Percentiles rank a stretch among this genome's conserved stretches.
Conservation (phyloP, 441 rosid species). For the Pelargonium australe region DNA sequence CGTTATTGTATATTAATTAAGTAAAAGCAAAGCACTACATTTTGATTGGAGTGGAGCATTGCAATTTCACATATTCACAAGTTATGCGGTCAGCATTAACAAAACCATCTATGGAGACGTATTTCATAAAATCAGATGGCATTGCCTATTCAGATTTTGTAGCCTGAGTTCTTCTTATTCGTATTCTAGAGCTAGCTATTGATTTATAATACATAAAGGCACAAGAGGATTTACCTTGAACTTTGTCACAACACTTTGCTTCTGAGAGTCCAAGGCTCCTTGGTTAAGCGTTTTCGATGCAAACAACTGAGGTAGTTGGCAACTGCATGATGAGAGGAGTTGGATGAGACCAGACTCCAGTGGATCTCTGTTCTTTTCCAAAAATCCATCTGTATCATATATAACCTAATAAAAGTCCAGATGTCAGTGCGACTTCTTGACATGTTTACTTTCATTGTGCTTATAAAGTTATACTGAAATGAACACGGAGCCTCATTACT, state of each 20-base stretch:
- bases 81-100: background rate
- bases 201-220: background rate
- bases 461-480: slow-evolving; percentile 1
- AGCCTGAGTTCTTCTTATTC: background rate
- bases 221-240: slow-evolving; percentile 53
- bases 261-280: slow-evolving; percentile 38
- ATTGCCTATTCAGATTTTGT: background rate
- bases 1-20: too few relatives aligned
- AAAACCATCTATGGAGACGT: background rate
- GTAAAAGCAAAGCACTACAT: background rate
- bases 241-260: slow-evolving; percentile 63
- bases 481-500: background rate
- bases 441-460: background rate
- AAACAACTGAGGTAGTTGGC: slow-evolving; percentile 44
- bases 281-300: slow-evolving; percentile 40
- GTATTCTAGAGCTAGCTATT: background rate
- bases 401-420: slow-evolving; percentile 40
- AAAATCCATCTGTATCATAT: slow-evolving; percentile 82
- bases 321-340: slow-evolving; percentile 60
- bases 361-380: slow-evolving; percentile 89
- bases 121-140: background rate
- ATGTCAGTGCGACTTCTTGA: slow-evolving; percentile 14
- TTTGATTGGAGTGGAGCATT: background rate
- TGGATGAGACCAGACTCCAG: slow-evolving; percentile 51
- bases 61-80: background rate